Conservation (phyloP, 352 stramenopile genomes). For the Phytophthora rubi region DNA sequence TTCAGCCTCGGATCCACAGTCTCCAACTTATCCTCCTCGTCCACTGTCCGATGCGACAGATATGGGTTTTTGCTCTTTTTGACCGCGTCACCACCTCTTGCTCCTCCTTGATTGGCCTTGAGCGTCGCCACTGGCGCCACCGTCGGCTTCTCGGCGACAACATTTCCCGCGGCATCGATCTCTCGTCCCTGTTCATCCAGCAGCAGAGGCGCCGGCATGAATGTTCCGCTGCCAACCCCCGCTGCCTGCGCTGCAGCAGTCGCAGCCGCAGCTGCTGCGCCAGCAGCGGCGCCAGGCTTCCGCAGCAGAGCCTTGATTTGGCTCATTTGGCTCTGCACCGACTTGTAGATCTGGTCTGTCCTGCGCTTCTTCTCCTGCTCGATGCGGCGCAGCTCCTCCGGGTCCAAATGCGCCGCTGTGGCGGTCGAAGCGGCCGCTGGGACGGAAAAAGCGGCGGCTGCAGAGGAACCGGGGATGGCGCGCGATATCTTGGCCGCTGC, state of each 20-base stretch:
- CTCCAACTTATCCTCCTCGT: conserved; percentile 78
- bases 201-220: conserved; percentile 80
- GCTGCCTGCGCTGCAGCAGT: neutral
- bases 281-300: conserved; percentile 44
- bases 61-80: conserved; percentile 76
- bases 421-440: conserved; percentile 1
- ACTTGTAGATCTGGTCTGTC: conserved; percentile 85
- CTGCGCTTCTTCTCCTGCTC: conserved; percentile 64
- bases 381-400: conserved; percentile 45
- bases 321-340: conserved; percentile 85
- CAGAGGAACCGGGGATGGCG: conserved; percentile 46
- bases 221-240: conserved; percentile 33
- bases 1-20: conserved; percentile 77
- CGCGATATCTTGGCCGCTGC: conserved; percentile 80
- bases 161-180: conserved; percentile 75
- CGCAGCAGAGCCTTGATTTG: conserved; percentile 72
- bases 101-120: conserved; percentile 53
- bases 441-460: conserved; percentile 3
- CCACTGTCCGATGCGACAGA: conserved; percentile 73
- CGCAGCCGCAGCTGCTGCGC: neutral
- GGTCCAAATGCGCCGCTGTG: conserved; percentile 17
- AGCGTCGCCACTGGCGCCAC: conserved; percentile 54
- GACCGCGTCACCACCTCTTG: conserved; percentile 23
- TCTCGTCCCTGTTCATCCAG: conserved; percentile 83
- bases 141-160: conserved; percentile 56